These are phyloP conservation scores for Cyclocybe cylindracea DNA, from an alignment of 768 basidiomycete species.

Conservation along the genomic window DNA sequence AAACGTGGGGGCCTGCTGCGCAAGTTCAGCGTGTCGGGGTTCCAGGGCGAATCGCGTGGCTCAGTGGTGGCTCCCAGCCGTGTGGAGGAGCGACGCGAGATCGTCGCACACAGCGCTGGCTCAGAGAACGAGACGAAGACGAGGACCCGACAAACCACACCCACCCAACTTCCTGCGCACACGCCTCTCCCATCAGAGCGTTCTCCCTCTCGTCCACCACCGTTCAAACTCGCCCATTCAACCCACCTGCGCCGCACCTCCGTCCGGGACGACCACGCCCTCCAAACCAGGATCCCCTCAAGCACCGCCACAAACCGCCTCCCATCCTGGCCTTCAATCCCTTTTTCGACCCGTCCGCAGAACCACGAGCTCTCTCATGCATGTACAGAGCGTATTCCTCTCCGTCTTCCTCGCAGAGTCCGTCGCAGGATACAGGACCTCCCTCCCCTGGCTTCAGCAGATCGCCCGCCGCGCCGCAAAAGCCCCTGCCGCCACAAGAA, in stretches of 20 bases:
- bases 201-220: slow-evolving; percentile 57
- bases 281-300: slow-evolving; percentile 14
- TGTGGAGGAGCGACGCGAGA: slow-evolving; percentile 48
- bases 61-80: slow-evolving; percentile 87
- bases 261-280: slow-evolving; percentile 15
- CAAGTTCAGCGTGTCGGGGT: slow-evolving; percentile 64
- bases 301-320: slow-evolving; percentile 11
- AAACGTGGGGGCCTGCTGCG: slow-evolving; percentile 75
- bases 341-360: slow-evolving; percentile 94
- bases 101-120: slow-evolving; percentile 53
- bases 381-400: slow-evolving; percentile 81
- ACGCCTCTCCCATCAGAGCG: slow-evolving; percentile 58
- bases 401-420: slow-evolving; percentile 52
- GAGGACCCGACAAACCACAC: slow-evolving; percentile 23
- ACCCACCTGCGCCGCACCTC: slow-evolving; percentile 10
- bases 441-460: slow-evolving; percentile 77
- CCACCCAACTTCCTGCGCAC: slow-evolving; percentile 46
- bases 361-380: slow-evolving; percentile 76
- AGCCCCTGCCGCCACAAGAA: slow-evolving; percentile 17
- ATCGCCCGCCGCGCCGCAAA: slow-evolving; percentile 58
- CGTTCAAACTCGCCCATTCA: slow-evolving; percentile 29
- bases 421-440: slow-evolving; percentile 67
- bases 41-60: slow-evolving; percentile 62
- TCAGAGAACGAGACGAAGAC: slow-evolving; percentile 58
- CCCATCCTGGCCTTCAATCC: slow-evolving; percentile 66